A percentile compares a stretch with the other conserved stretches of the same genome.
Conservation (phyloP, 345 rosid genomes). For the Sisymbrium irio region DNA sequence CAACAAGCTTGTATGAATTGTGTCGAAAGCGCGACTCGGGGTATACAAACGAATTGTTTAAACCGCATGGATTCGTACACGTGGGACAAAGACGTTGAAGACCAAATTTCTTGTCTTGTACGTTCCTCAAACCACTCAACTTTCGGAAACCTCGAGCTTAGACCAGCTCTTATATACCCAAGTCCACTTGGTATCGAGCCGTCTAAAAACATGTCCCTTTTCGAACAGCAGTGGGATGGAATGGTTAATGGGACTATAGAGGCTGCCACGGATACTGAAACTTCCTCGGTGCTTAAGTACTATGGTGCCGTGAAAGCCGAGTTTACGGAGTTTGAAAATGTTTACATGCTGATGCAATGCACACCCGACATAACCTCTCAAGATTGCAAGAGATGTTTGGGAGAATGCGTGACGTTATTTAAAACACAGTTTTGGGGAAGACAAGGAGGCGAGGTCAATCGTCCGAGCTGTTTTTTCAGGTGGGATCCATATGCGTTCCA, state of each 20-base stretch:
- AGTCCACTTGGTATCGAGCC: neutral
- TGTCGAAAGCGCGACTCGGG: neutral
- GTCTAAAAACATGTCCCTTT: neutral
- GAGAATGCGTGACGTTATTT: neutral
- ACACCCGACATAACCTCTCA: slow-evolving; percentile 10
- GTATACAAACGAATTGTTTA: neutral
- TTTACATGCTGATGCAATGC: slow-evolving; percentile 16
- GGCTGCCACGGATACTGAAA: neutral
- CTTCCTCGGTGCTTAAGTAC: neutral
- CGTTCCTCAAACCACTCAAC: slow-evolving; percentile 5
- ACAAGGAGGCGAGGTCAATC: neutral
- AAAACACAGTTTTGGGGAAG: neutral
- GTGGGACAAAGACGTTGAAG: neutral
- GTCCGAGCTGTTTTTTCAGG: slow-evolving; percentile 13
- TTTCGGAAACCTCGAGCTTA: neutral
- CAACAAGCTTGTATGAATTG: neutral
- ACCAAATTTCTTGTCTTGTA: neutral
- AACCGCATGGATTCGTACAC: neutral
- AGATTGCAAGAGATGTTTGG: slow-evolving; percentile 3
- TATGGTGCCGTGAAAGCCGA: neutral
- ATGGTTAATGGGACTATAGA: neutral
- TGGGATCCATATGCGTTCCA: neutral
- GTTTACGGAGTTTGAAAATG: neutral
- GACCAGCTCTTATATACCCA: neutral
- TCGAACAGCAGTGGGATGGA: neutral